Conservation (phyloP, 2,329 filamentous ascomycete genomes). For the Botrytis aclada region DNA sequence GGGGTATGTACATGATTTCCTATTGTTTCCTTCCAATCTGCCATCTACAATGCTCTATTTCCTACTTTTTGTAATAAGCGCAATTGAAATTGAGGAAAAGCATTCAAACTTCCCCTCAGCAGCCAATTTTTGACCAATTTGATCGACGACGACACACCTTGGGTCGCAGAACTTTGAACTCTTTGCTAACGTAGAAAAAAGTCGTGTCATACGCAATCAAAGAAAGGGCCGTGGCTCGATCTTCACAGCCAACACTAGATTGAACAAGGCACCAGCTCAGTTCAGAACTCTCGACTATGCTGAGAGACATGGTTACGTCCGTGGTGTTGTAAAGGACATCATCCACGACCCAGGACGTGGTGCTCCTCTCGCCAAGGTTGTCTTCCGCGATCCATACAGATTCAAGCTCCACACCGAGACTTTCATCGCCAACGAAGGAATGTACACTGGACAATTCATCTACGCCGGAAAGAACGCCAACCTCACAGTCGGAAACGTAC, state of each 20-base stretch:
- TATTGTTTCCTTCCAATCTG: not conserved
- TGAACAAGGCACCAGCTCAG: slow-evolving; percentile 93
- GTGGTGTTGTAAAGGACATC: slow-evolving; percentile 89
- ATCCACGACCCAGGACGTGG: slow-evolving; percentile 97
- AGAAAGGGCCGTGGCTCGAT: slow-evolving; percentile 75
- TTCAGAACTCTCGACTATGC: slow-evolving; percentile 96
- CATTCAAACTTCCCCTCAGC: not conserved
- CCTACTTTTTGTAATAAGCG: not conserved
- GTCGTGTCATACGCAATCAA: slow-evolving; percentile 72
- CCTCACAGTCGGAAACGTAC: slow-evolving; percentile 95
- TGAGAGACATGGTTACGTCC: slow-evolving; percentile 96
- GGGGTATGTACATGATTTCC: slow-evolving; percentile 2
- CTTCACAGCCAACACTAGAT: slow-evolving; percentile 76
- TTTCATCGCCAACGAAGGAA: slow-evolving; percentile 99
- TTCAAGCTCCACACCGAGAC: slow-evolving; percentile 98
- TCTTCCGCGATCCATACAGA: slow-evolving; percentile 97
- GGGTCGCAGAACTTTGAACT: slow-evolving; percentile 8
- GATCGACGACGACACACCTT: not conserved
- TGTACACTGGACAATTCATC: slow-evolving; percentile 99
- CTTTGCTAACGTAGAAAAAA: not conserved
- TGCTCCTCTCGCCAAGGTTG: slow-evolving; percentile 93
- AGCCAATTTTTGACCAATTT: not conserved
- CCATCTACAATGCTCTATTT: not conserved
- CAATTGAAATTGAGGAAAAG: not conserved
- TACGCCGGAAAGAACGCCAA: slow-evolving; percentile 99